Base-by-base conservation (phyloP, 1,139 yeast species). In the Trichomonascaceae sp. region DNA sequence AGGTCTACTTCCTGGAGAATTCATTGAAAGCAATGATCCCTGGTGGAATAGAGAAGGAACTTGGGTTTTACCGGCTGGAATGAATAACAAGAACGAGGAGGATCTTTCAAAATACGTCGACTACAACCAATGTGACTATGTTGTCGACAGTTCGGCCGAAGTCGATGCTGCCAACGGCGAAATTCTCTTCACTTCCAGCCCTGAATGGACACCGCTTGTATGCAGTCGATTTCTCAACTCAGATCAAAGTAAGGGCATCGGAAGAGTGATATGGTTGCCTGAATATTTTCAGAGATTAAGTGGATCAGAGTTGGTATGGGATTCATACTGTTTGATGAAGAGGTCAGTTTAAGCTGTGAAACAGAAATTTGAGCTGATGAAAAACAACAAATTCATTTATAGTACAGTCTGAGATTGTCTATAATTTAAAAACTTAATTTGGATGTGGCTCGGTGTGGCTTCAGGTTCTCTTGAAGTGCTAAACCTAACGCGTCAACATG, bases 1-100 rank as follows among this genome's bases (percentile, higher is more conserved):
- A 65, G 98, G 98, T 0, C 73, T 91, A 55, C 73, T 91, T 47
- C 99, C 98, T 0, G 96, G 96, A 1, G 95, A 87, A 65, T 93
- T 91, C 65, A 63, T 68, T 10, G 95, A 86, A 61, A 65, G 66
- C 2, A 63, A 61, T 1, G 62, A 51, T 2, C 52, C 53, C 30
- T 58, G 57, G 60, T 58, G 65, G 45, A 71, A 80, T 0, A 47
- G 57, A 18, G 57, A 53, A 1, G 69, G 66, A 19, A 63, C 65
- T 6, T 75, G 82, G 6, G 57, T 57, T 2, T 63, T 77, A 1
- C 93, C 95, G 1, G 51, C 60, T 0, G 81, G 83, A 13, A 87
- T 87, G 90, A 90, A 90, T 66, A 85, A 87, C 61, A 73, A 75
- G 59, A 89, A 90, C 63, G 56, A 70, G 47, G 87, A 61, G 44